Percentiles rank a stretch among this genome's conserved stretches.
Conservation (phyloP, 352 stramenopile genomes). For the Phytopythium kandeliae region DNA sequence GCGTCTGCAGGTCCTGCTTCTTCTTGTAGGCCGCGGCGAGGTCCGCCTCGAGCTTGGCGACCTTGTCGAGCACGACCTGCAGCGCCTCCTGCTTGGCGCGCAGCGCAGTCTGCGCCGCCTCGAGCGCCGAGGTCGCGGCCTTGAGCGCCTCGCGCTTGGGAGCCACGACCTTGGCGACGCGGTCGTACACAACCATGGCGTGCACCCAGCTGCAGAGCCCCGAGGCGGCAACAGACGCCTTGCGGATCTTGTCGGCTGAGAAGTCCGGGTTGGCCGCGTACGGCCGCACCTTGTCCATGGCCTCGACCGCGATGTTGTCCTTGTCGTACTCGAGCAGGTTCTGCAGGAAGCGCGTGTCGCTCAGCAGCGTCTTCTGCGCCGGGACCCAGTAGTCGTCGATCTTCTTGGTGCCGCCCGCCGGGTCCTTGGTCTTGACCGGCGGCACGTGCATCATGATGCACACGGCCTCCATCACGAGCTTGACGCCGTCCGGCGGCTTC, state of each 20-base stretch:
- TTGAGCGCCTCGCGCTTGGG: constrained; percentile 92
- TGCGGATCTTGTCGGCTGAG: constrained; percentile 91
- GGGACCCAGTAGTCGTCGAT: constrained; percentile 94
- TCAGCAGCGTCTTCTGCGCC: constrained; percentile 91
- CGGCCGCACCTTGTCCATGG: constrained; percentile 87
- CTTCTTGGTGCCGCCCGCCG: constrained; percentile 88
- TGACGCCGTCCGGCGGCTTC: constrained; percentile 92
- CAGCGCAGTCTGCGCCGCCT: constrained; percentile 81
- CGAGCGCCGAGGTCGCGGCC: constrained; percentile 81
- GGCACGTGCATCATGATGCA: constrained; percentile 95
- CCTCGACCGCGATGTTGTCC: constrained; percentile 90
- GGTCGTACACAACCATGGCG: constrained; percentile 96
- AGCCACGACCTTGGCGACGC: constrained; percentile 89
- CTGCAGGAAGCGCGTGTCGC: constrained; percentile 90
- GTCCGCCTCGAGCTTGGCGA: constrained; percentile 84
- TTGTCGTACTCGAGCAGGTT: constrained; percentile 95
- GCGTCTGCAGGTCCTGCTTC: constrained; percentile 85
- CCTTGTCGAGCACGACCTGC: constrained; percentile 90
- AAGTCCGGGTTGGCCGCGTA: constrained; percentile 90
- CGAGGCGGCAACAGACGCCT: constrained; percentile 91
- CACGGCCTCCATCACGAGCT: constrained; percentile 93
- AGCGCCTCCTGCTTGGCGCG: constrained; percentile 89
- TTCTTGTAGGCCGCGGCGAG: constrained; percentile 90
- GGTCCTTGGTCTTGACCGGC: constrained; percentile 91
- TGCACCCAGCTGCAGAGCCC: constrained; percentile 94